These are phyloP conservation scores for Trametes sp. DNA, from an alignment of 1,284 basidiomycete species.

Conservation along the genomic window DNA sequence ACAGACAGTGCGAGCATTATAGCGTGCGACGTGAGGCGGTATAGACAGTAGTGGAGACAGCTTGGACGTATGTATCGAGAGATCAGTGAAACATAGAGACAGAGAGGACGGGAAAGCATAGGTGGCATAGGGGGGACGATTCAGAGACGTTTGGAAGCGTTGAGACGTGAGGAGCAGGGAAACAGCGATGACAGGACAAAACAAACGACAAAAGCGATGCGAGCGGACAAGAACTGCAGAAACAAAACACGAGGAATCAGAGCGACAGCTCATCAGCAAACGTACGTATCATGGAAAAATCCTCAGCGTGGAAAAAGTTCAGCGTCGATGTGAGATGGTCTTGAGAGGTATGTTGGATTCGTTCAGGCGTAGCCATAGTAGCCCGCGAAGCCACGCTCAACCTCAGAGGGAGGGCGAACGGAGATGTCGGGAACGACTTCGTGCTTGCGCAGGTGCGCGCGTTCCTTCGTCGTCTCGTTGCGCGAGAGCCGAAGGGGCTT, in stretches of 20 bases:
- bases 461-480: constrained; percentile 67
- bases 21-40: constrained; percentile 25
- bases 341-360: neutral
- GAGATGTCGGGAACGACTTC: constrained; percentile 55
- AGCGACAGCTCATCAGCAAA: constrained; percentile 34
- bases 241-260: constrained; percentile 15
- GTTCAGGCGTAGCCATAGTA: constrained; percentile 29
- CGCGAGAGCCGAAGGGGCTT: constrained; percentile 64
- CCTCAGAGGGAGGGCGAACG: constrained; percentile 52
- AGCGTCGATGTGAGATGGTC: constrained; percentile 26
- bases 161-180: constrained; percentile 10
- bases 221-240: neutral
- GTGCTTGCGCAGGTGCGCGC: constrained; percentile 51
- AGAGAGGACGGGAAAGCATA: constrained; percentile 16
- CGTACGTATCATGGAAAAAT: constrained; percentile 25
- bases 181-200: constrained; percentile 16
- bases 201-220: constrained; percentile 20
- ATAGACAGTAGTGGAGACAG: constrained; percentile 23
- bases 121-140: constrained; percentile 23
- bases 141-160: neutral
- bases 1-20: constrained; percentile 27
- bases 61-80: constrained; percentile 27
- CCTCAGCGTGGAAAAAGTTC: constrained; percentile 25
- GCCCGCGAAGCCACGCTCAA: constrained; percentile 31
- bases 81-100: constrained; percentile 25